These are phyloP conservation scores for Adiantum capillusveneris DNA, from an alignment of 75 land plant genomes.

Conservation along the genomic window DNA sequence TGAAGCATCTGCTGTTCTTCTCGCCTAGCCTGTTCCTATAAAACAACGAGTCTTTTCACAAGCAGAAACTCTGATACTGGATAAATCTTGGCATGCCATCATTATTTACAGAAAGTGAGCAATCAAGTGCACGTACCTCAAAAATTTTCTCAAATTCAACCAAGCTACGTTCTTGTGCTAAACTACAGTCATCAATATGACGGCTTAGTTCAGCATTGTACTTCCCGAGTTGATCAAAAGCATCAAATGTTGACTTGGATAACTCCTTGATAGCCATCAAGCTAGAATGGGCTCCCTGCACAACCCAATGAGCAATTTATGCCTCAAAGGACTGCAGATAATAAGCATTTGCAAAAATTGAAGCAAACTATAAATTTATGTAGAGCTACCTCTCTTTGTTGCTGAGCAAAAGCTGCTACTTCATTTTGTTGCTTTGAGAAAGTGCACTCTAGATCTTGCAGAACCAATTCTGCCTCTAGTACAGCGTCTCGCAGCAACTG, in stretches of 20 bases:
- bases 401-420: constrained; percentile 23
- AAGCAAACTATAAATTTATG: background rate
- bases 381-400: constrained; percentile 25
- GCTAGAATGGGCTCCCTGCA: constrained; percentile 17
- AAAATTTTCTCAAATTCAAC: background rate
- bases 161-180: background rate
- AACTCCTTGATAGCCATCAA: constrained; percentile 13
- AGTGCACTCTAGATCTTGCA: constrained; percentile 9
- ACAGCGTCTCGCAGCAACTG: constrained; percentile 16
- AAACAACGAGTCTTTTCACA: background rate
- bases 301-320: too few relatives aligned
- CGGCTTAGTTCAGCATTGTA: background rate
- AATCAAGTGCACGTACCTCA: constrained; percentile 1
- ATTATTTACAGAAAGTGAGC: background rate
- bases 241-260: constrained; percentile 5
- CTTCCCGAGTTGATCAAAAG: background rate
- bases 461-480: constrained; percentile 18
- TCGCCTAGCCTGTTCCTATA: constrained; percentile 22
- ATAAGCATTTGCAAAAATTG: too few relatives aligned
- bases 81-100: too few relatives aligned
- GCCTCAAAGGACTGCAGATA: too few relatives aligned
- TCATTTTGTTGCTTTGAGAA: constrained; percentile 22
- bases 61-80: too few relatives aligned
- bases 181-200: background rate
- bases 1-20: constrained; percentile 20